Conservation (phyloP, 2,329 filamentous ascomycete species). For the Chaetoscypha palmicola region DNA sequence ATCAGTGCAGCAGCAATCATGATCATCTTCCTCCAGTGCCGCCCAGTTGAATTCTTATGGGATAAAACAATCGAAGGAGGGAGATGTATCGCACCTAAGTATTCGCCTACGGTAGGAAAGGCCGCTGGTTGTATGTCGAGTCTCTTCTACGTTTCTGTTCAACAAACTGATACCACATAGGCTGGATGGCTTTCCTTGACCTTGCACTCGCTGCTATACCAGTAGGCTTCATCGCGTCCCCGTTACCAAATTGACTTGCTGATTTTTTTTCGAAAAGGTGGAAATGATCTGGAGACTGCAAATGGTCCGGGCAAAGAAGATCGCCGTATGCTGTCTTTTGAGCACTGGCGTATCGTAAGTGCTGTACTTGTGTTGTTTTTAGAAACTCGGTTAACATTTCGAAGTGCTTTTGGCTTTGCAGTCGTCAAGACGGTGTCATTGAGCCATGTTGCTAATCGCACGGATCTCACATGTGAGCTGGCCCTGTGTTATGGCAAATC, state of each 20-base stretch:
- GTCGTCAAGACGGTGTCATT: not conserved
- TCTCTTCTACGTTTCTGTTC: too few relatives aligned
- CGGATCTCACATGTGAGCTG: not conserved
- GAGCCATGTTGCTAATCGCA: not conserved
- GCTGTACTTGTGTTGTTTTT: too few relatives aligned
- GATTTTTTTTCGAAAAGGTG: too few relatives aligned
- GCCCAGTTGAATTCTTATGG: not conserved
- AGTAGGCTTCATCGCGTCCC: too few relatives aligned
- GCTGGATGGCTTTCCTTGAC: slow-evolving; percentile 1
- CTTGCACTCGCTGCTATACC: not conserved
- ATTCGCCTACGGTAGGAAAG: not conserved
- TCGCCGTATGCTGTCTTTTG: slow-evolving; percentile 1
- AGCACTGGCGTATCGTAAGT: slow-evolving; percentile 1
- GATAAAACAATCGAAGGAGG: not conserved
- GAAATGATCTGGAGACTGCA: slow-evolving; percentile 3
- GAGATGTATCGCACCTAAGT: not conserved
- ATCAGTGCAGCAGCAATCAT: not conserved
- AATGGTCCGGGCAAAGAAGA: slow-evolving; percentile 1
- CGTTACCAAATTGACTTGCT: too few relatives aligned
- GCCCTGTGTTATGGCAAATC: too few relatives aligned
- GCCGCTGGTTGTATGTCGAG: not conserved
- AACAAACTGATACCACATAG: not conserved
- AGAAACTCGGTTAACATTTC: not conserved
- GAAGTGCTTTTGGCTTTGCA: not conserved
- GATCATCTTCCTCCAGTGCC: not conserved